Percentiles rank a stretch among this genome's conserved stretches.
phyloP scores from a whole-genome alignment of 306 rosid genomes.

The Citrullus amarus region DNA sequence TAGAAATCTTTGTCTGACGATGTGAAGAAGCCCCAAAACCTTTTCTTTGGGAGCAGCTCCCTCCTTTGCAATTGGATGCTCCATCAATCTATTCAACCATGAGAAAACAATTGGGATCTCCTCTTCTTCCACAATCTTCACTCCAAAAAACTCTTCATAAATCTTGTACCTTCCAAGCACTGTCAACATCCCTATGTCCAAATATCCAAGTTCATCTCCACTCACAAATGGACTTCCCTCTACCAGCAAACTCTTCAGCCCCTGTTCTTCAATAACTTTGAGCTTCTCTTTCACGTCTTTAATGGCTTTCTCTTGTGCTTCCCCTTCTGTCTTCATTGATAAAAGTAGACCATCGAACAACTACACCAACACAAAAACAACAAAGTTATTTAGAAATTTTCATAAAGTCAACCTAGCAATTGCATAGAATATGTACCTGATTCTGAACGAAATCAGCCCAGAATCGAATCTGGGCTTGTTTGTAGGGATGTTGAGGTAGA shows the following conservation, averaged over 20 bases:
- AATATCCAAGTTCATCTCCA: not conserved
- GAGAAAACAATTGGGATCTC: constrained; percentile 13
- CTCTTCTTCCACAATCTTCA: constrained; percentile 11
- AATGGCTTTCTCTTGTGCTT: constrained; percentile 16
- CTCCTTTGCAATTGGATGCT: constrained; percentile 14
- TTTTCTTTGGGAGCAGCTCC: constrained; percentile 13
- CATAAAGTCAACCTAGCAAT: too few species aligned
- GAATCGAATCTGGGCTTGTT: constrained; percentile 19
- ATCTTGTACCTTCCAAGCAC: constrained; percentile 9
- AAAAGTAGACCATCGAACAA: not conserved
- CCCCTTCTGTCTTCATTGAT: constrained; percentile 5
- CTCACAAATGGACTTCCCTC: not conserved
- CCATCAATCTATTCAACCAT: constrained; percentile 9
- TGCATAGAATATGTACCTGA: constrained; percentile 10
- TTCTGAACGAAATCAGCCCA: constrained; percentile 18
- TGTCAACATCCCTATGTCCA: not conserved
- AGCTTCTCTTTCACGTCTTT: constrained; percentile 6
- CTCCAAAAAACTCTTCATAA: constrained; percentile 20
- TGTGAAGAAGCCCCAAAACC: constrained; percentile 8
- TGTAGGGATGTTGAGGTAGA: constrained; percentile 16
- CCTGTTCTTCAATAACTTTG: constrained; percentile 12
- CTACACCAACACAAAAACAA: not conserved
- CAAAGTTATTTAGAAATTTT: too few species aligned
- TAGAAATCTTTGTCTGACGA: not conserved
- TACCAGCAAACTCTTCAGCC: constrained; percentile 11